Evolutionary conservation across 371 early-diverging fungal genomes (phyloP), one percentile per base, ranked within the genome.

Genomic region (Circinella umbellata): DNA sequence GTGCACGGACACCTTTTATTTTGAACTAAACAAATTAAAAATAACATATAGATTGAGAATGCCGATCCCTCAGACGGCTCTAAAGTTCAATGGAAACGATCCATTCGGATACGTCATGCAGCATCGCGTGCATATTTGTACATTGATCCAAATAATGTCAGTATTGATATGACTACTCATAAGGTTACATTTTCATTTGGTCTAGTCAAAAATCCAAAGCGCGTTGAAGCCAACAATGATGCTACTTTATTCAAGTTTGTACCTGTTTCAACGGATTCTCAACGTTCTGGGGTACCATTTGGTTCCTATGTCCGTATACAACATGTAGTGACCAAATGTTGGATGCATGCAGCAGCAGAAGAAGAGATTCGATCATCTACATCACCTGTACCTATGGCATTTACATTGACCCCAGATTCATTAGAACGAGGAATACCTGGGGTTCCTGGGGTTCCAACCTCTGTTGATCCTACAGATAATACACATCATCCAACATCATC

Each of bases 251-350:
- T 84, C 54, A 77, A 70, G 18, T 39, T 84, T 18, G 37, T 76
- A 0, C 83, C 84, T 4, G 66, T 78, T 10, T 76, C 80, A 4
- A 57, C 57, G 7, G 71, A 75, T 6, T 70, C 73, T 0, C 38
- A 65, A 20, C 48, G 62, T 0, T 64, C 72, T 1, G 64, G 69
- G 7, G 70, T 85, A 0, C 71, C 75, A 4, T 74, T 71, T 51
- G 86, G 85, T 3, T 72, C 78, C 0, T 85, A 79, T 67, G 69
- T 80, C 10, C 74, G 86, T 18, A 78, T 88, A 46, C 80, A 82
- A 36, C 86, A 88, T 69, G 64, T 79, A 0, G 13, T 72, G 7
- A 86, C 85, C 9, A 77, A 78, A n/a, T 74, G 84, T n/a, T 88
- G 88, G 88, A 69, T 88, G 59, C 84, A 86, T 71, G 73, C 82